Evolutionary conservation across 768 basidiomycete genomes (phyloP), one percentile per base, ranked within the genome.

Genomic region (Obba rivulosa): DNA sequence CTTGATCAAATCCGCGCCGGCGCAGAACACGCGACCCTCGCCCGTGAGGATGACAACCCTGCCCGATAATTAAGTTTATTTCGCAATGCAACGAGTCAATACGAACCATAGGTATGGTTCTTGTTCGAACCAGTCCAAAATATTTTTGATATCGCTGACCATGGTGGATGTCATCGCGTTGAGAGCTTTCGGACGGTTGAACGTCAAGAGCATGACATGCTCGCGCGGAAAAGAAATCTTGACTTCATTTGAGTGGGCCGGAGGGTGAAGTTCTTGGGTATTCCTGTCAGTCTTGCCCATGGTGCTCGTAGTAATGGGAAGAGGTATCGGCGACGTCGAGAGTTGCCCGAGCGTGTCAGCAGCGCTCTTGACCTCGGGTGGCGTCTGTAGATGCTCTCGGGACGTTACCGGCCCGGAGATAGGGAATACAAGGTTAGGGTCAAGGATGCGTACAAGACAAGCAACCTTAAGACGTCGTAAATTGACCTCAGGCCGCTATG

Each of bases 41-140:
- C 87, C 88, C 41, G 87, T 90, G 41, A 91, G 61, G 55, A 92
- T 72, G 34, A 73, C 77, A 9, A 85, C 84, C 88, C 87, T 90
- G 60, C 31, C 4, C 28, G 13, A 17, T 3, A 23, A 9, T 21
- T 43, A 47, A 38, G 41, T 44, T 34, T 49, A n/a, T 34, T 25
- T 20, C 46, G 34, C 11, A 43, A 17, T 35, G 20, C 24, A 38
- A 10, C 14, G 9, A 39, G 24, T 31, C 28, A 18, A 22, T 11
- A 69, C 75, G 14, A 58, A 87, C 88, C 89, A 91, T n/a, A 90
- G 64, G 41, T 69, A 67, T 14, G 83, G 74, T 45, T 89, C 85
- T 1, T 75, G 66, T 53, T 89, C 85, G 57, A 90, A 89, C 86
- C 87, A 90, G 50, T 79, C 70, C 24, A 90, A 62, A 4, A 84